phyloP scores from a whole-genome alignment of 495 filamentous ascomycete genomes.

The Usnea hakonensis region DNA sequence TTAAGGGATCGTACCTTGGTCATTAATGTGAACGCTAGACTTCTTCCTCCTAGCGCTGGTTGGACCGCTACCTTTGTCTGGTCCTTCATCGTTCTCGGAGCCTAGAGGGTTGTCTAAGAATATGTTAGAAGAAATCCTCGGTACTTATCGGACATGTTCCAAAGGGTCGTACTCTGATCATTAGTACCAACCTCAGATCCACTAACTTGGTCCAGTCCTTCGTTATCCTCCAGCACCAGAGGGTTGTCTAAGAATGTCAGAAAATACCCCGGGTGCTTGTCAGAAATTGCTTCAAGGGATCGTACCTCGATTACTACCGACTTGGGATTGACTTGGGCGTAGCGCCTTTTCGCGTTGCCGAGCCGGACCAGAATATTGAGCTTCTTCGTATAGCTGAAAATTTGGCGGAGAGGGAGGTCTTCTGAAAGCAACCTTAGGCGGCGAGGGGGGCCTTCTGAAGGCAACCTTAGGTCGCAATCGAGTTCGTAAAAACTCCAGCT shows the following conservation, averaged over 20 bases:
- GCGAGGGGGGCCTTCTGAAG: too few relatives aligned
- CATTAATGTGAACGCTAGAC: neutral
- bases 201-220: neutral
- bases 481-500: too few relatives aligned
- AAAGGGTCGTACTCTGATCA: neutral
- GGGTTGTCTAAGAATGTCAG: neutral
- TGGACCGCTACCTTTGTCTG: neutral
- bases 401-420: too few relatives aligned
- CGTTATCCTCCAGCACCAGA: neutral
- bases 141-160: neutral
- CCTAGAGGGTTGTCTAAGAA: neutral
- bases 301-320: neutral
- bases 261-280: neutral
- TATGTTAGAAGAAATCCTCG: neutral
- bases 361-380: too few relatives aligned
- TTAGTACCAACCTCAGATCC: too few relatives aligned
- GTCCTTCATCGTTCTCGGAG: neutral
- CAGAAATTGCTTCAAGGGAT: neutral
- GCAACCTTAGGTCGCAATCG: too few relatives aligned
- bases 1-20: too few relatives aligned
- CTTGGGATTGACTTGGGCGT: neutral
- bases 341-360: neutral
- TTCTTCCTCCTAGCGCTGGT: neutral
- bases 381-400: too few relatives aligned
- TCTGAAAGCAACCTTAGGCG: too few relatives aligned